Evolutionary conservation across 192 early-diverging fungal species (phyloP), one percentile per base, ranked within the genome.

Genomic region (Rhizoclosmatium globosum): DNA sequence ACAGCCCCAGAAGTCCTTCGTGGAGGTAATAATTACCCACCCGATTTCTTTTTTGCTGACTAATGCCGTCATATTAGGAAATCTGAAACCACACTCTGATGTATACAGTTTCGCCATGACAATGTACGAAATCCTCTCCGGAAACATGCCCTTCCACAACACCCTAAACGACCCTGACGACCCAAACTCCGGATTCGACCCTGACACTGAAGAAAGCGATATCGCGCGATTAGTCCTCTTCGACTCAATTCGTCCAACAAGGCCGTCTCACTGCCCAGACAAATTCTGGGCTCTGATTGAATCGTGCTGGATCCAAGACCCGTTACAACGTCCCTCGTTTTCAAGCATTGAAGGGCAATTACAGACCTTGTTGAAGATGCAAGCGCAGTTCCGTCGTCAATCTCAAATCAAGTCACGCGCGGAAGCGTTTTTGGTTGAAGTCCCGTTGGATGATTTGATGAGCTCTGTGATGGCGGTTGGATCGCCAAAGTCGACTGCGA

Each of bases 21-120:
- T 3, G 79, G 79, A 41, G 79, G 79, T 76, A 9, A 64, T 21
- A 31, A 70, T 21, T 2, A 9, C n/a, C 46, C n/a, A 38, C 11
- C 19, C n/a, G 17, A 13, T 31, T 31, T 41, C 17, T 45, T 68
- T 45, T 46, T 41, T 41, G 31, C 31, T 65, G 64, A 17, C 39
- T 65, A 65, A 65, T 31, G 11, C 13, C 39, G 64, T 65, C 17
- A 65, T 23, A 19, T 9, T 47, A 79, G 77, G 77, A 9, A 38
- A 23, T 3, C 4, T 77, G 44, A n/a, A 70, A 53, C 47, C 58
- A 61, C 75, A 68, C 7, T 53, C 48, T n/a, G 80, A 82, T 64
- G 70, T 78, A 38, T 82, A 82, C 68, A 69, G 67, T 23, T 82
- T 82, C 47, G 64, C 80, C 6, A 82, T 82, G 80, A 82, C 76